Conservation (phyloP, 352 stramenopile species). For the Elongisporangium prolatum region DNA sequence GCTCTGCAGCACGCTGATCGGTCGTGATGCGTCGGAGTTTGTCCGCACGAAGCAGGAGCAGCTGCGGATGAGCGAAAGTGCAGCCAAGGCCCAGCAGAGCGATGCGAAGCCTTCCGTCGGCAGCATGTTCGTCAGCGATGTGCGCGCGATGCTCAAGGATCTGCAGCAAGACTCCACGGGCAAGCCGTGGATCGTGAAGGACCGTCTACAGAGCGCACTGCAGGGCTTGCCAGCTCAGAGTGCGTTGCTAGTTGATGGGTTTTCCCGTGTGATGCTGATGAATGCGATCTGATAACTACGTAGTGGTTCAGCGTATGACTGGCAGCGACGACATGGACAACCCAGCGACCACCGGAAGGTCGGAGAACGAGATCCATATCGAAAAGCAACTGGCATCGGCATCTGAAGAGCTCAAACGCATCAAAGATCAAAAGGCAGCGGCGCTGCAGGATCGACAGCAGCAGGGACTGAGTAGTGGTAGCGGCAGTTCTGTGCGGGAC, state of each 20-base stretch:
- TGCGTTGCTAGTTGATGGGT: constrained; percentile 11
- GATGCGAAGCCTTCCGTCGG: constrained; percentile 22
- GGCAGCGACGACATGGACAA: constrained; percentile 19
- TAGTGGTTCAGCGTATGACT: constrained; percentile 55
- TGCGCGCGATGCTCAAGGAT: constrained; percentile 56
- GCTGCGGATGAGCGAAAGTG: constrained; percentile 6
- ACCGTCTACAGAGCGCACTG: constrained; percentile 56
- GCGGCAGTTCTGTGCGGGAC: constrained; percentile 26
- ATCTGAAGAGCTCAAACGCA: constrained; percentile 19
- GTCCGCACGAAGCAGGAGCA: constrained; percentile 22
- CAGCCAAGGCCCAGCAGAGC: constrained; percentile 11
- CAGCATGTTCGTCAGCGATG: constrained; percentile 59
- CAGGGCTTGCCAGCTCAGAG: constrained; percentile 55
- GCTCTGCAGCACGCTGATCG: constrained; percentile 65
- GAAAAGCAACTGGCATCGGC: constrained; percentile 52
- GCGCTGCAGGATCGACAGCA: constrained; percentile 4
- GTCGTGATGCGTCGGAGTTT: constrained; percentile 29
- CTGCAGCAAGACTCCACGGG: constrained; percentile 55
- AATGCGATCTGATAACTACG: neutral
- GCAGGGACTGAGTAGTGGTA: constrained; percentile 1
- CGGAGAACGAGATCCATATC: constrained; percentile 47
- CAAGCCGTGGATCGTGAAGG: constrained; percentile 58
- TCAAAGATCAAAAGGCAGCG: constrained; percentile 21
- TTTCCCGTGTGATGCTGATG: neutral
- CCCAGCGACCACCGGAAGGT: constrained; percentile 18